Percentiles rank a stretch among this genome's conserved stretches.
Conservation (phyloP, 2,329 filamentous ascomycete genomes). For the Leptodontidium sp. region DNA sequence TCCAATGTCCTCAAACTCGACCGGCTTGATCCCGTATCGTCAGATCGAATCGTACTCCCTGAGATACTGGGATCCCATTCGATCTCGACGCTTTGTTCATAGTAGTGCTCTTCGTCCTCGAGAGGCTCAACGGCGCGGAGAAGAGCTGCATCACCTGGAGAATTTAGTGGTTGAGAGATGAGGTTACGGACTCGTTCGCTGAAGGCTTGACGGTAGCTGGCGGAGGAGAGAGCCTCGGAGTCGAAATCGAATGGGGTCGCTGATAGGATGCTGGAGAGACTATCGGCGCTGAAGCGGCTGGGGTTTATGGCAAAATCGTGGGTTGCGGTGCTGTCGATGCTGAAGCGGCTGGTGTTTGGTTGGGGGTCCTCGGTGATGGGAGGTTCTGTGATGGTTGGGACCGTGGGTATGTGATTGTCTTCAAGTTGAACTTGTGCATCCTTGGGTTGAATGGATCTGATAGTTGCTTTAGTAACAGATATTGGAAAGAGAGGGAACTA, state of each 20-base stretch:
- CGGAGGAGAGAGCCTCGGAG: conserved; percentile 4
- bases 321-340: conserved; percentile 5
- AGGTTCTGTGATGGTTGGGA: background rate
- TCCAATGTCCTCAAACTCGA: conserved; percentile 1
- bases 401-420: background rate
- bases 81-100: conserved; percentile 8
- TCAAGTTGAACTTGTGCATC: background rate
- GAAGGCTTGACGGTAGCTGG: conserved; percentile 16
- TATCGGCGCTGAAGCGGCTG: conserved; percentile 9
- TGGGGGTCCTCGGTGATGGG: background rate
- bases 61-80: conserved; percentile 10
- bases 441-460: background rate
- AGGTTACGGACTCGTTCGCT: conserved; percentile 6
- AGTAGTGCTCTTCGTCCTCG: background rate
- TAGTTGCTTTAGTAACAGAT: background rate
- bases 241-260: conserved; percentile 16
- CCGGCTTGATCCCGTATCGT: background rate
- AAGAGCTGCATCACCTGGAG: conserved; percentile 7
- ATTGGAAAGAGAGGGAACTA: background rate
- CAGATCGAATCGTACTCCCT: conserved; percentile 1
- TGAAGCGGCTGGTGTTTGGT: conserved; percentile 11
- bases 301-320: conserved; percentile 8
- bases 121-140: background rate
- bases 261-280: conserved; percentile 8
- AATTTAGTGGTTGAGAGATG: conserved; percentile 8